phyloP scores from a whole-genome alignment of 306 rosid species.

The Quercus suber region DNA sequence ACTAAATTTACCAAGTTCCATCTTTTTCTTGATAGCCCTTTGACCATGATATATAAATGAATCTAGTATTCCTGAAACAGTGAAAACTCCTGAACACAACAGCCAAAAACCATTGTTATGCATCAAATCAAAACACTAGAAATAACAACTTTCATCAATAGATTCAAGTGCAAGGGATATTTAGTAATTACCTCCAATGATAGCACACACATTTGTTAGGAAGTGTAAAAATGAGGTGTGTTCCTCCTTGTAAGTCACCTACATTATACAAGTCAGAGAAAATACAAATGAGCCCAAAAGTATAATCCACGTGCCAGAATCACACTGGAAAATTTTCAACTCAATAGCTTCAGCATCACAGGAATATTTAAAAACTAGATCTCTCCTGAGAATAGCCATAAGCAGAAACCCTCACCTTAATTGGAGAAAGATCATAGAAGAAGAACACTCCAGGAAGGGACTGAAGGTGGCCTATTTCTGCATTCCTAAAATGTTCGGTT shows the following conservation, averaged over 20 bases:
- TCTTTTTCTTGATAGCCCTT: constrained; percentile 92
- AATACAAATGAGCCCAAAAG: constrained; percentile 1
- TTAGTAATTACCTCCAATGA: constrained; percentile 80
- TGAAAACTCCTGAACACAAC: constrained; percentile 69
- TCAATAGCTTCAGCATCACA: background rate
- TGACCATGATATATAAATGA: constrained; percentile 97
- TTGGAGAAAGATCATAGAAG: constrained; percentile 98
- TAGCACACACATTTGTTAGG: constrained; percentile 93
- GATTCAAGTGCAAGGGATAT: constrained; percentile 9
- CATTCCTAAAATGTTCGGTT: constrained; percentile 80
- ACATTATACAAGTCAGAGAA: constrained; percentile 22
- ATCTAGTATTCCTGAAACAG: constrained; percentile 94
- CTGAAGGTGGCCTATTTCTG: constrained; percentile 72
- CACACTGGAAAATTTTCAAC: background rate
- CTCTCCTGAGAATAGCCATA: background rate
- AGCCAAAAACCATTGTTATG: constrained; percentile 10
- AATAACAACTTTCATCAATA: background rate
- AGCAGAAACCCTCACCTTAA: constrained; percentile 57
- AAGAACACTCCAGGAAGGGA: constrained; percentile 96
- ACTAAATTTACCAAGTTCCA: constrained; percentile 89
- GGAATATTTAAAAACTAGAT: background rate
- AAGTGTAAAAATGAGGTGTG: constrained; percentile 90
- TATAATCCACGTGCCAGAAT: background rate
- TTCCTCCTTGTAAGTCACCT: constrained; percentile 89
- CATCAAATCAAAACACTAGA: constrained; percentile 12